A percentile compares a stretch with the other conserved stretches of the same genome.
phyloP scores from a whole-genome alignment of 768 basidiomycete species.

The Macrocybe gigantea region DNA sequence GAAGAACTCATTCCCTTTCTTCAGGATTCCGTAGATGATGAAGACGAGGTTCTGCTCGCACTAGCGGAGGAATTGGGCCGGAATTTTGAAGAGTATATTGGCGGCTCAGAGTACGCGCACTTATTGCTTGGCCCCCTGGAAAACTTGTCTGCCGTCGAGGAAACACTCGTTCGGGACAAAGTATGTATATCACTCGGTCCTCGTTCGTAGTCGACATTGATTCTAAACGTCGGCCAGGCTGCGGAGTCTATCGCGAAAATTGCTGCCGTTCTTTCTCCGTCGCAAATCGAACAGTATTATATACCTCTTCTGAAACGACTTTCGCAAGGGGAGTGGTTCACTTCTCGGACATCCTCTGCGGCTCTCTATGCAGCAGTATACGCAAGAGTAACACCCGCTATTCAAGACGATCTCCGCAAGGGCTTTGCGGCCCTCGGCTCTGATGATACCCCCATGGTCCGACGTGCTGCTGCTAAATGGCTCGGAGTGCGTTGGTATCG shows the following conservation, averaged over 20 bases:
- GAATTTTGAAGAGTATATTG: constrained; percentile 91
- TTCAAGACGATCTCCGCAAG: constrained; percentile 87
- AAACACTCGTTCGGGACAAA: constrained; percentile 97
- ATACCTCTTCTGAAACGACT: constrained; percentile 88
- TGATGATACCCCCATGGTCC: constrained; percentile 99
- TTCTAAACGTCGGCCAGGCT: constrained; percentile 48
- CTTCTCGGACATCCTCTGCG: constrained; percentile 92
- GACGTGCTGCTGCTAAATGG: constrained; percentile 93
- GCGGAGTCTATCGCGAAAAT: constrained; percentile 94
- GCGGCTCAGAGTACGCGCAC: constrained; percentile 84
- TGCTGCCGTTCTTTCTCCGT: constrained; percentile 65
- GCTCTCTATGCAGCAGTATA: constrained; percentile 92
- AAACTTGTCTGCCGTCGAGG: constrained; percentile 93
- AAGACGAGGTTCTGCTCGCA: constrained; percentile 95
- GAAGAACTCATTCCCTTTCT: constrained; percentile 96
- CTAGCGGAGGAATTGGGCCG: constrained; percentile 92
- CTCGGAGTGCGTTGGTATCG: constrained; percentile 67
- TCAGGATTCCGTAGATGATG: constrained; percentile 98
- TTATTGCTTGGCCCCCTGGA: constrained; percentile 87
- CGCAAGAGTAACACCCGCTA: constrained; percentile 59
- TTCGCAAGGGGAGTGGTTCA: constrained; percentile 97
- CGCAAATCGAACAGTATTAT: constrained; percentile 85
- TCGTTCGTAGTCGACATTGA: constrained; percentile 2
- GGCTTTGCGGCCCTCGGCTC: constrained; percentile 75
- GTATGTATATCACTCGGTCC: constrained; percentile 32